phyloP scores from a whole-genome alignment of 768 basidiomycete species.

The Lactarius trivialis region DNA sequence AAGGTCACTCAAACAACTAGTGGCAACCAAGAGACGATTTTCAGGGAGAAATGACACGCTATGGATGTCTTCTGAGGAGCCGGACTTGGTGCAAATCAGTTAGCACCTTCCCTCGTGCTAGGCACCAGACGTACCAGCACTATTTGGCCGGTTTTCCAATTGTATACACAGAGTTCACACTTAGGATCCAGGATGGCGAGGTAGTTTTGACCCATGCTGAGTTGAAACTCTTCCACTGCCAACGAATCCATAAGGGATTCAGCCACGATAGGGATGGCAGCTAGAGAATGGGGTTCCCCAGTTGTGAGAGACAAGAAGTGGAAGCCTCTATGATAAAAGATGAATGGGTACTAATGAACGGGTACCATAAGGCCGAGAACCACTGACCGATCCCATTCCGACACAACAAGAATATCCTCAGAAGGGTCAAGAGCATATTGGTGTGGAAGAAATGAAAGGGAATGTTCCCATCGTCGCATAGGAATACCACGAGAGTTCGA shows the following conservation, averaged over 20 bases:
- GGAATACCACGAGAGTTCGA: too few relatives aligned
- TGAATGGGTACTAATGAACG: background rate
- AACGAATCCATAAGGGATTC: background rate
- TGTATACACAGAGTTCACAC: background rate
- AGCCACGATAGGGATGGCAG: background rate
- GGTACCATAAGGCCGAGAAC: background rate
- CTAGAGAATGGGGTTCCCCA: slow-evolving; percentile 11
- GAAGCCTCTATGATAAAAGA: background rate
- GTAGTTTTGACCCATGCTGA: background rate
- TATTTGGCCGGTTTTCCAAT: slow-evolving; percentile 10
- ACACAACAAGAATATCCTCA: too few relatives aligned
- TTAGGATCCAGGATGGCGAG: background rate
- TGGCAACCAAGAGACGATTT: slow-evolving; percentile 1
- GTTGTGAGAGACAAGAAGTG: slow-evolving; percentile 14
- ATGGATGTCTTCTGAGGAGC: background rate
- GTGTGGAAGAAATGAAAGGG: too few relatives aligned
- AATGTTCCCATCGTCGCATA: too few relatives aligned
- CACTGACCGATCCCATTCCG: background rate
- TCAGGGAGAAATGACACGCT: background rate
- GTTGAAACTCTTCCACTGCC: too few relatives aligned
- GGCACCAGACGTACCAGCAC: slow-evolving; percentile 2
- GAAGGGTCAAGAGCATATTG: too few relatives aligned
- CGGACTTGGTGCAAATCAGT: background rate
- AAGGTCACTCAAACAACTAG: background rate
- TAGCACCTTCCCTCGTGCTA: background rate